Conservation (phyloP, 805 yeast genomes). For the Candida silvicultrix region DNA sequence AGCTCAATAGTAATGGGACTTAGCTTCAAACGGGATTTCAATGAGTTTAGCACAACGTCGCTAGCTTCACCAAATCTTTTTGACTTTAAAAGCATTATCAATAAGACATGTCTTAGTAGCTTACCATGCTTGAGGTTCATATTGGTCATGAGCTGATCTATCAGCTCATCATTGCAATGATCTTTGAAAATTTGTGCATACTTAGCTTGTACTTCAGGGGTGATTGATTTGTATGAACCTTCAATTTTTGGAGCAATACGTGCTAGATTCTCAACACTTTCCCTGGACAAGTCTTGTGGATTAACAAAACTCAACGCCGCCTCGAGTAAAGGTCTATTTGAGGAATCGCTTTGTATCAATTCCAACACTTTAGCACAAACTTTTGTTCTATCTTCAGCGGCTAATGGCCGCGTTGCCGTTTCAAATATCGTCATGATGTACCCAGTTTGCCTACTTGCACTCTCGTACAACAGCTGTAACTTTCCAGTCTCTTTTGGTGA, state of each 20-base stretch:
- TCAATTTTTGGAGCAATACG: neutral
- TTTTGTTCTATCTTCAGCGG: neutral
- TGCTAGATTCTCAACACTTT: neutral
- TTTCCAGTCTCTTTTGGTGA: neutral
- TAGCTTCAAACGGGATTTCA: neutral
- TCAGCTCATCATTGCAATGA: neutral
- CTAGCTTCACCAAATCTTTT: neutral
- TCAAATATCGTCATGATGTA: neutral
- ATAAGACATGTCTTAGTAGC: neutral
- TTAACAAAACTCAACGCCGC: neutral
- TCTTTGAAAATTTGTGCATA: neutral
- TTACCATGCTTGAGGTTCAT: neutral
- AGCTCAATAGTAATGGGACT: slow-evolving; percentile 8
- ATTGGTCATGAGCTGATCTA: neutral
- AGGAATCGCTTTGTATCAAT: neutral
- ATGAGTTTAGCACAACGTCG: neutral
- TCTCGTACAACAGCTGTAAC: neutral
- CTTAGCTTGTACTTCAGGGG: neutral
- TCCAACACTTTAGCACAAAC: neutral
- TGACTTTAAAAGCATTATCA: neutral
- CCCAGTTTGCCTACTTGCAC: too few relatives aligned
- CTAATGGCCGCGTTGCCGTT: neutral
- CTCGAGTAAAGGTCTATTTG: neutral
- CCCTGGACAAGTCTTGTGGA: neutral
- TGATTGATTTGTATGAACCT: neutral